phyloP scores from a whole-genome alignment of 345 rosid species.

The Euphorbia pulcherrima region DNA sequence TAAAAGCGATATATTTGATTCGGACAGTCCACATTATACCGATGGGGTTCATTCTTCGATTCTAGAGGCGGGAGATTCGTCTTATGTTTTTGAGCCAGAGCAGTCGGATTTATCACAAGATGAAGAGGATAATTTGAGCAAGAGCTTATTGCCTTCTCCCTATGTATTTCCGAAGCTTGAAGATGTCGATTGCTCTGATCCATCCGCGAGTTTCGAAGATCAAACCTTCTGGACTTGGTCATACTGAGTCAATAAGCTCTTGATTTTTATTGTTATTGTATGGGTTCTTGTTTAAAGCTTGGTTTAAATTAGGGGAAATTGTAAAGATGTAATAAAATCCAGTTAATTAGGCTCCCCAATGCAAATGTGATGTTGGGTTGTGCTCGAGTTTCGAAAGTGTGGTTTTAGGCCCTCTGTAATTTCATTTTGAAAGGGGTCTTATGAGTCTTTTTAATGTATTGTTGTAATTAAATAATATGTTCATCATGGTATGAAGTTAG shows the following conservation, averaged over 20 bases:
- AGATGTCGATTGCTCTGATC: constrained; percentile 30
- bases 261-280: neutral
- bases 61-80: constrained; percentile 29
- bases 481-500: neutral
- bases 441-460: neutral
- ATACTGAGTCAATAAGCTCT: constrained; percentile 14
- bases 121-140: constrained; percentile 31
- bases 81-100: constrained; percentile 27
- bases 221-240: constrained; percentile 35
- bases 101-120: constrained; percentile 32
- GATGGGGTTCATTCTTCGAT: constrained; percentile 46
- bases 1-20: constrained; percentile 29
- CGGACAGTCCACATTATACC: constrained; percentile 39
- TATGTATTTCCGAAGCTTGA: constrained; percentile 36
- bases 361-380: constrained; percentile 18
- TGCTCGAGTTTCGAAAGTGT: constrained; percentile 19
- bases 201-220: constrained; percentile 28
- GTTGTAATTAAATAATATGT: constrained; percentile 31
- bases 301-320: neutral
- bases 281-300: constrained; percentile 8
- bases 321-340: constrained; percentile 22
- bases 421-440: constrained; percentile 13
- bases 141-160: constrained; percentile 21
- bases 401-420: constrained; percentile 21
- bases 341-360: constrained; percentile 16